Percentiles rank a stretch among this genome's conserved stretches.
These are phyloP conservation scores for Fragosphaeria purpurea DNA, from an alignment of 2,329 filamentous ascomycete species.

Conservation along the genomic window DNA sequence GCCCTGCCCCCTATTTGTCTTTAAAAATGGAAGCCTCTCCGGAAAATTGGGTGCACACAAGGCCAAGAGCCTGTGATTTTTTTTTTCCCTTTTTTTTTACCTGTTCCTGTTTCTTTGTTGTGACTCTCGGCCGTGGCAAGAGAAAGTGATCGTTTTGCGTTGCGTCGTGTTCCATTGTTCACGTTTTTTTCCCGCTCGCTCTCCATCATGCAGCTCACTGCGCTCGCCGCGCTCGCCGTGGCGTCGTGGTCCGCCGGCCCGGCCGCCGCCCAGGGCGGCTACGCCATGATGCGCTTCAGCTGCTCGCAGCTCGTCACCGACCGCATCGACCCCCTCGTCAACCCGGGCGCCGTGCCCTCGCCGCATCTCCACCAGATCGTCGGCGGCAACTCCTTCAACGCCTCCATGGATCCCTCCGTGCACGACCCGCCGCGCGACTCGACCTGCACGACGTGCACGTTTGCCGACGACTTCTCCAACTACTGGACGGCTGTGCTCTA, in stretches of 20 bases:
- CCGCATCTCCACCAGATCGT: constrained; percentile 10
- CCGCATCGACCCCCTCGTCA: constrained; percentile 9
- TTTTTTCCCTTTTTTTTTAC: no score
- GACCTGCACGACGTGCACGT: constrained; percentile 20
- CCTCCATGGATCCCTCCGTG: constrained; percentile 22
- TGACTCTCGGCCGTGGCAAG: no score
- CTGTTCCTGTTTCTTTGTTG: no score
- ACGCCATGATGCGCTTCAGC: constrained; percentile 8
- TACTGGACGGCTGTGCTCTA: constrained; percentile 18
- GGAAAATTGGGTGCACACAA: no score
- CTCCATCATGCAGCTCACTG: not conserved
- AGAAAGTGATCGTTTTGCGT: no score
- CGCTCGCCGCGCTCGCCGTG: constrained; percentile 2
- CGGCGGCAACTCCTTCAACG: constrained; percentile 12
- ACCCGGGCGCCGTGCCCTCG: constrained; percentile 6
- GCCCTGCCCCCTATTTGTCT: no score
- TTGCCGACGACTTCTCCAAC: constrained; percentile 24
- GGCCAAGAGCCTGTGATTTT: no score
- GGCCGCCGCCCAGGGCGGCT: not conserved
- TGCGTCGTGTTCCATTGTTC: no score
- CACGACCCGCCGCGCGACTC: constrained; percentile 16
- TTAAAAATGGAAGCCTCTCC: no score
- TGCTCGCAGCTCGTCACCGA: constrained; percentile 10
- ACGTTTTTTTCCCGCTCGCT: no score
- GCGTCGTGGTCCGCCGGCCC: constrained; percentile 3